phyloP scores from a whole-genome alignment of 139 green algal species.

The Ettlia oleoabundans region DNA sequence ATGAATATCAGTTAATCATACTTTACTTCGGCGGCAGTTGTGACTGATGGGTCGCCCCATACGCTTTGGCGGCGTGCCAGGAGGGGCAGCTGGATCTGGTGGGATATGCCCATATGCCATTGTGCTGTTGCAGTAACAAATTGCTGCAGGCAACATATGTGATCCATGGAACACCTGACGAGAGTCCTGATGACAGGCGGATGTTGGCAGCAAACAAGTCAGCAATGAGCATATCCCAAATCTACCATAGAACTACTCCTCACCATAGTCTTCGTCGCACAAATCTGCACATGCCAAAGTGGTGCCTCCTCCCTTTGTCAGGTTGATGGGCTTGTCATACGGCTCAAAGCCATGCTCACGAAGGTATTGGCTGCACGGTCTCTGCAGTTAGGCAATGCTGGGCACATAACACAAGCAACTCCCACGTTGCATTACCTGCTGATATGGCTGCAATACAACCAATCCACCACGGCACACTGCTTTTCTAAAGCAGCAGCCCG shows the following conservation, averaged over 20 bases:
- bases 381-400: neutral
- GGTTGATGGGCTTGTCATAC: constrained; percentile 25
- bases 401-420: too few species aligned
- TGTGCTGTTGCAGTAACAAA: constrained; percentile 26
- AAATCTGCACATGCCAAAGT: constrained; percentile 17
- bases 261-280: constrained; percentile 11
- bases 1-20: too few species aligned
- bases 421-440: too few species aligned
- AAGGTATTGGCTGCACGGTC: constrained; percentile 63
- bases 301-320: neutral
- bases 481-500: too few species aligned
- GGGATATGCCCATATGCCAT: constrained; percentile 12
- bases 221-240: neutral
- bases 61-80: constrained; percentile 6
- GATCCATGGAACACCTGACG: neutral
- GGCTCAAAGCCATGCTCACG: constrained; percentile 10
- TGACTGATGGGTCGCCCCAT: constrained; percentile 2
- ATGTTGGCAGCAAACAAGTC: neutral
- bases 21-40: constrained; percentile 20
- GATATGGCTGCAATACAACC: too few species aligned
- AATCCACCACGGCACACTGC: too few species aligned
- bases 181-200: neutral
- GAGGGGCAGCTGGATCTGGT: neutral
- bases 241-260: neutral
- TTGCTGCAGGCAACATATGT: neutral